Evolutionary conservation across 345 rosid genomes (phyloP), one percentile per base, ranked within the genome.

Genomic region (Euphorbia pulcherrima): DNA sequence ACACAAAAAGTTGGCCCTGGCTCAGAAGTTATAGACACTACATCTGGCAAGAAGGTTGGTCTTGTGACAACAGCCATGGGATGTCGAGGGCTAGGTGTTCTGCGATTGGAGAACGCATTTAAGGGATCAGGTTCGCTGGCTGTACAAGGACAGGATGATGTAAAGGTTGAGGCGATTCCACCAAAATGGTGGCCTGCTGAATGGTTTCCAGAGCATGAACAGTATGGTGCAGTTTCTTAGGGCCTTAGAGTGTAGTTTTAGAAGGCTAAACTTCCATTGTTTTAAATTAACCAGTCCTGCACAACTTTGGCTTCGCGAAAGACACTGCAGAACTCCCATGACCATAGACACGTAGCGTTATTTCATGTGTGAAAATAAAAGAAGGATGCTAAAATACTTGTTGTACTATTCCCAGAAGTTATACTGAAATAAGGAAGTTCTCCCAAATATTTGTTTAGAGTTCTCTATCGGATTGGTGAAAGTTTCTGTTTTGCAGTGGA

Each of bases 161-260:
- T 94, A 60, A 85, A 80, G 69, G 90, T 87, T 3, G 82, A 85
- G 85, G 86, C 89, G 17, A 60, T 74, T 16, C 85, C 79, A 73
- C 97, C 97, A 10, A 73, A 75, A 58, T 91, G 96, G 99, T 94
- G 96, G 99, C 96, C 92, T 6, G 46, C 75, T 18, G 83, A 85
- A 69, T 91, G 99, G 99, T 81, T 80, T 70, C 85, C 67, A 8
- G 80, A 52, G 55, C 69, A 79, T 71, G 78, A 76, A 56, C 79
- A 77, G 39, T 74, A 73, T 44, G 72, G 65, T 62, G 82, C 81
- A 0, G 68, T 70, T 3, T 85, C 77, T 26, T 88, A 83, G 74
- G 74, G 37, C 37, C 37, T 33, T 33, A 33, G 37, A 46, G 9
- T 23, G 57, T 2, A 70, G 33, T 5, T 30, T 47, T 30, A 1